Evolutionary conservation across 2,329 filamentous ascomycete genomes (phyloP).

Genomic region (Xylaria sp.): DNA sequence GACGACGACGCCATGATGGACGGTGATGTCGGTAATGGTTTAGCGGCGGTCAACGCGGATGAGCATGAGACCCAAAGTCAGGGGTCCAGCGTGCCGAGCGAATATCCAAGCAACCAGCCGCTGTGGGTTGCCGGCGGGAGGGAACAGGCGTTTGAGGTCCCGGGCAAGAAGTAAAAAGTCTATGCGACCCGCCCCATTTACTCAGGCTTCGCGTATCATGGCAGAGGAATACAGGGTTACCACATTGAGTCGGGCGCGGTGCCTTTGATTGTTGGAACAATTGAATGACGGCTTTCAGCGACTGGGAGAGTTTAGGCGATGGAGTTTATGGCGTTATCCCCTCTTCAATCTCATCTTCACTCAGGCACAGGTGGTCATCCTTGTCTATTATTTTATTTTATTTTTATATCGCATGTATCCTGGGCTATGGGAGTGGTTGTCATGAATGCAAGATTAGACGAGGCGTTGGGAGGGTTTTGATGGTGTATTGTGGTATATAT

Average conservation of each 20-base stretch:
- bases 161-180: conserved; percentile 17
- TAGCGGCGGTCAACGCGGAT: conserved; percentile 19
- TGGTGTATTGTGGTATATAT: conserved; percentile 15
- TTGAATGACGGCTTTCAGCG: background rate
- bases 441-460: conserved; percentile 24
- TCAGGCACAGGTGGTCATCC: background rate
- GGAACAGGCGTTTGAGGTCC: conserved; percentile 30
- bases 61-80: conserved; percentile 31
- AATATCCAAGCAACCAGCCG: conserved; percentile 39
- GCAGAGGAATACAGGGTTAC: background rate
- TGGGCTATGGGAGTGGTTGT: background rate
- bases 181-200: background rate
- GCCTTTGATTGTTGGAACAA: background rate
- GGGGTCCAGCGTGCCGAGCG: conserved; percentile 39
- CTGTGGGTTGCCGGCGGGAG: conserved; percentile 31
- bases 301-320: conserved; percentile 1
- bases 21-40: conserved; percentile 26
- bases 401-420: too few relatives aligned
- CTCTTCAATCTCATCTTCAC: conserved; percentile 1
- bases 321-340: conserved; percentile 15
- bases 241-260: background rate
- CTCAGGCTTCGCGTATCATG: background rate
- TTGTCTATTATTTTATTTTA: background rate
- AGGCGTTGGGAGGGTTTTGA: conserved; percentile 25
- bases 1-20: conserved; percentile 38